A percentile compares a stretch with the other conserved stretches of the same genome.
phyloP scores from a whole-genome alignment of 2,329 filamentous ascomycete species.

The Botrytis aclada region DNA sequence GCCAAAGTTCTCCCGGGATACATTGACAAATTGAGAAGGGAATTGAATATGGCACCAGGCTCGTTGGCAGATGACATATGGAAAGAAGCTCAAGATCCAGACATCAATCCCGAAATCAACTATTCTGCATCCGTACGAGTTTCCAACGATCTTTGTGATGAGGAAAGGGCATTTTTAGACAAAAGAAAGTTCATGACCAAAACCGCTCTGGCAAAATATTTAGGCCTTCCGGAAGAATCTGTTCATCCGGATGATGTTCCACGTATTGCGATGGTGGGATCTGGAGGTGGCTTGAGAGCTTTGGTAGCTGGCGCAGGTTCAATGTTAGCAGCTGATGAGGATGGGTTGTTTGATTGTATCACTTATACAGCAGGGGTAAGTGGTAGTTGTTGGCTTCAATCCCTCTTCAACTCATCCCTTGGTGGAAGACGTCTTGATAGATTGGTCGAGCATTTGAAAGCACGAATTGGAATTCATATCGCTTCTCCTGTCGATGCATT shows the following conservation, averaged over 20 bases:
- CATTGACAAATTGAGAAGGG: conserved; percentile 77
- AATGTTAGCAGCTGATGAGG: conserved; percentile 77
- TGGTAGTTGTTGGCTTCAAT: conserved; percentile 92
- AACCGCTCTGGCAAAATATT: conserved; percentile 75
- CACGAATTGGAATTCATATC: conserved; percentile 81
- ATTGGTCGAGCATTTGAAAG: conserved; percentile 82
- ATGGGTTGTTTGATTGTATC: conserved; percentile 86
- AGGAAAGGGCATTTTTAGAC: conserved; percentile 73
- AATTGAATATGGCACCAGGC: conserved; percentile 82
- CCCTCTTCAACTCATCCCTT: conserved; percentile 80
- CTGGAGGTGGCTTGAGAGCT: conserved; percentile 84
- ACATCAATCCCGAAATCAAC: conserved; percentile 80
- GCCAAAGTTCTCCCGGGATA: conserved; percentile 71
- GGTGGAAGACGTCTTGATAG: conserved; percentile 62
- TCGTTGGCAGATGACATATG: conserved; percentile 92
- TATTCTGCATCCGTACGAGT: conserved; percentile 80
- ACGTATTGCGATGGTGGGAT: conserved; percentile 89
- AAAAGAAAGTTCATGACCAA: conserved; percentile 67
- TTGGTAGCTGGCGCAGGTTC: conserved; percentile 89
- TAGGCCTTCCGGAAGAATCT: conserved; percentile 71
- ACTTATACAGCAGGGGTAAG: conserved; percentile 96
- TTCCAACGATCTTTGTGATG: conserved; percentile 74
- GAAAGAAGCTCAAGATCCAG: conserved; percentile 81
- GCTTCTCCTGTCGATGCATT: conserved; percentile 87
- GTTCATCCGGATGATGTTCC: conserved; percentile 94